Base-by-base conservation (phyloP, 2,329 filamentous ascomycete species). In the Calonectria henricotiae region DNA sequence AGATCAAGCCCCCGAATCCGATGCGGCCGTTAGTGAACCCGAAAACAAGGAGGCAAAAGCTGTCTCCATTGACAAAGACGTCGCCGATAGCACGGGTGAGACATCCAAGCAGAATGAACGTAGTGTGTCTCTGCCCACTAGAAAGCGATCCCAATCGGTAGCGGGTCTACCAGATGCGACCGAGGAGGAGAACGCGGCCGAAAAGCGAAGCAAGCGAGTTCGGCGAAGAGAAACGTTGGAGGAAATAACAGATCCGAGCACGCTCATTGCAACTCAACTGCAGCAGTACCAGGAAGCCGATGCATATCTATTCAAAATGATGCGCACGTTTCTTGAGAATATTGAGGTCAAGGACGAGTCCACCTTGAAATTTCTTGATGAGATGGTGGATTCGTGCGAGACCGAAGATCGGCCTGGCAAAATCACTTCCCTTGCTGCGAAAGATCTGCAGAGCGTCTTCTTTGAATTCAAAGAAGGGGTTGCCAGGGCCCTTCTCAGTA, bases 151-250 rank as follows among this genome's bases (percentile, higher is more conserved):
- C 2, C 90, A 92, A 70, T 92, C 90, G 12, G 81, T 83, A 35
- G 90, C 90, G 5, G 90, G 90, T 3, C 80, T 92, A 17, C 84
- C 84, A 0, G 90, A 91, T 3, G 84, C 80, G 0, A 83, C 78
- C 0, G 89, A 90, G 8, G 90, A 92, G 62, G 90, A 92, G 39
- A 86, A 84, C 27, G 83, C 83, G 2, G 85, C 88, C 12, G 87
- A 89, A 64, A 92, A 91, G 76, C 85, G 90, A 67, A 92, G 90
- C 79, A 93, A 93, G 77, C 85, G 91, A 61, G 90, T 90, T 35
- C 86, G 91, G 54, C 85, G 91, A 65, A 75, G 82, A 62, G 82
- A 84, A 43, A 90, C 92, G 49, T 88, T 86, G 4, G 89, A 89
- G 41, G 89, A 90, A 60, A 80, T 82, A 0, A 79, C 87, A 15